Evolutionary conservation across 768 basidiomycete genomes (phyloP).

Genomic region (Cantharellus anzutake): DNA sequence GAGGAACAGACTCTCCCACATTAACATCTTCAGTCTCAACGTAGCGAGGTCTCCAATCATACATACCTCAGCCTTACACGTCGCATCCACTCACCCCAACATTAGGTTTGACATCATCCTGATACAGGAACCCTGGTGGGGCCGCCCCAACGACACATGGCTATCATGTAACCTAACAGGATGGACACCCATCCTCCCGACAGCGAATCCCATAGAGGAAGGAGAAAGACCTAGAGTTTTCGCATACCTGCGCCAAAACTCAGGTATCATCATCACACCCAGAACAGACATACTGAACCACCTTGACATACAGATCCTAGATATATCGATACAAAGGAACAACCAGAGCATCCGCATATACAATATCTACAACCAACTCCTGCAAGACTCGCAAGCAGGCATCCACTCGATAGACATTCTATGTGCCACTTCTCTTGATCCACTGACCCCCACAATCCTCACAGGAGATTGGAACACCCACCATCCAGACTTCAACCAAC

Average conservation of each 20-base stretch:
- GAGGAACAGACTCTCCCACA: background rate
- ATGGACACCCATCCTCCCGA: background rate
- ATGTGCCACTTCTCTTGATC: background rate
- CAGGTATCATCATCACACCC: background rate
- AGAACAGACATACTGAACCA: background rate
- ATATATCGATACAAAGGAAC: background rate
- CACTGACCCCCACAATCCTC: conserved; percentile 7
- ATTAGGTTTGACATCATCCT: background rate
- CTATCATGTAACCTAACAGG: background rate
- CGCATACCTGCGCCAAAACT: background rate
- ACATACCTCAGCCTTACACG: background rate
- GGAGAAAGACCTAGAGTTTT: background rate
- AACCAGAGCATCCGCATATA: conserved; percentile 10
- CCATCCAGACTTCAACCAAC: conserved; percentile 6
- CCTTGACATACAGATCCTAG: background rate
- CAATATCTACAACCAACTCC: conserved; percentile 14
- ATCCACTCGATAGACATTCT: background rate
- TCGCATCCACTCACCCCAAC: background rate
- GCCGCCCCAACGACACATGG: background rate
- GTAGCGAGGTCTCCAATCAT: background rate
- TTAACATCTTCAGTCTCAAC: background rate
- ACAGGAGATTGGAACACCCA: conserved; percentile 16
- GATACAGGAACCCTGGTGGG: background rate
- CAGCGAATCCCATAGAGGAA: background rate
- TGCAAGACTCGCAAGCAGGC: background rate